Base-by-base conservation (phyloP, 345 rosid species). In the Chamaenerion angustifolium region DNA sequence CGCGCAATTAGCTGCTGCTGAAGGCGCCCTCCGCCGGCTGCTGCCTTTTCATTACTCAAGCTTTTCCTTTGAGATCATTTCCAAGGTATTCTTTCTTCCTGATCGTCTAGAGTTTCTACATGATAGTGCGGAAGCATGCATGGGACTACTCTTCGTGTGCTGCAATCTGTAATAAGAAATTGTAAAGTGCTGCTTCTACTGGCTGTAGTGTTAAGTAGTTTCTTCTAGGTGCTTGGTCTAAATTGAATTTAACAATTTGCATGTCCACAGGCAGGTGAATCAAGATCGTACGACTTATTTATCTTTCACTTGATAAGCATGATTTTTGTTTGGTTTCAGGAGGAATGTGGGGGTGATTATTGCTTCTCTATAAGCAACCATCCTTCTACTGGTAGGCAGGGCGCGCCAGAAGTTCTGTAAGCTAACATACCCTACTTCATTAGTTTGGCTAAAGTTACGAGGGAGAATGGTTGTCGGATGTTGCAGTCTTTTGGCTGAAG, bases 1-100 rank as follows among this genome's bases (percentile, higher is more conserved):
- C 3, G 72, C 74, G 60, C 90, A 82, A 58, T 42, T 78, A 19
- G 72, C 74, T 8, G 81, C 90, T 0, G 81, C 83, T 18, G 60
- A 68, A 14, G 72, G 64, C n/a, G 81, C 59, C 31, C 85, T 82
- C 37, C 72, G 45, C 21, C 71, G 90, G 43, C 57, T 82, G 48
- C 74, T 78, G 52, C 90, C 90, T 41, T 72, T 76, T 59, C 83
- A 67, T 57, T 49, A 59, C 41, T 52, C 77, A 15, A 68, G 63
- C 61, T 82, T 82, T 57, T 76, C 78, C 45, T 74, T 82, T 52
- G 69, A 64, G 12, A 70, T 82, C 25, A 52, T 78, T 56, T 67
- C 74, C 9, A 72, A 78, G 81, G 85, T 82, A 10, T 2, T 51
- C 16, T 31, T 31, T 31, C 37, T 31, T 31, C 3, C 37, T 31